Evolutionary conservation across 306 rosid species (phyloP), one percentile per base, ranked within the genome.

Genomic region (Crataegus laevigata): DNA sequence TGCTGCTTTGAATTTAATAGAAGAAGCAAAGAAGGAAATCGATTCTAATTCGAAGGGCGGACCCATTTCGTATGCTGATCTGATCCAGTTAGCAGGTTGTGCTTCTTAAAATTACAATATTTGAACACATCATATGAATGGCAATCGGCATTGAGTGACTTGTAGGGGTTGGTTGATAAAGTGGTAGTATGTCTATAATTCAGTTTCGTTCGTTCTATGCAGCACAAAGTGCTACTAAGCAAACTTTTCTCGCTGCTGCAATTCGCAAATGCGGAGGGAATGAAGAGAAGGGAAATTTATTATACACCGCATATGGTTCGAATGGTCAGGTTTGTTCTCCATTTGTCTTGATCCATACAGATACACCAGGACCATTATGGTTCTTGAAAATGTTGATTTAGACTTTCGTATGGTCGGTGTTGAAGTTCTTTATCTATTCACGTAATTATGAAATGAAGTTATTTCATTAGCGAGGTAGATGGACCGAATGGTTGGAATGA

Each of bases 251-350:
- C 75, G 96, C 96, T 71, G 54, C 98, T 76, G 97, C 96, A 47
- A 90, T 94, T 84, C 88, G 91, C 68, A 94, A 94, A 82, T 87
- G 92, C 43, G 98, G 98, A 75, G 97, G 98, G 77, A 94, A 94
- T 68, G 97, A 36, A 80, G 96, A 94, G 82, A 94, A 94, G 83
- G 98, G 98, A 55, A 87, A 14, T 63, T 76, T 85, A 38, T 63
- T 94, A 30, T 94, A 91, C 82, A 81, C 75, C 55, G 97, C 97
- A n/a, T 94, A 89, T 73, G 98, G 98, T 82, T 94, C 98, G 80
- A 87, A 30, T 63, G 97, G 98, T 42, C 98, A 94, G 98, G 98
- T 94, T 47, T 75, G 82, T 59, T 82, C 75, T 11, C 61, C 36
- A 75, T 30, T 19, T 45, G 21, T 66, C 17, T 50, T 62, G 30